Evolutionary conservation across 805 yeast species (phyloP), one percentile per base, ranked within the genome.

Genomic region (Spathaspora passalidarum): DNA sequence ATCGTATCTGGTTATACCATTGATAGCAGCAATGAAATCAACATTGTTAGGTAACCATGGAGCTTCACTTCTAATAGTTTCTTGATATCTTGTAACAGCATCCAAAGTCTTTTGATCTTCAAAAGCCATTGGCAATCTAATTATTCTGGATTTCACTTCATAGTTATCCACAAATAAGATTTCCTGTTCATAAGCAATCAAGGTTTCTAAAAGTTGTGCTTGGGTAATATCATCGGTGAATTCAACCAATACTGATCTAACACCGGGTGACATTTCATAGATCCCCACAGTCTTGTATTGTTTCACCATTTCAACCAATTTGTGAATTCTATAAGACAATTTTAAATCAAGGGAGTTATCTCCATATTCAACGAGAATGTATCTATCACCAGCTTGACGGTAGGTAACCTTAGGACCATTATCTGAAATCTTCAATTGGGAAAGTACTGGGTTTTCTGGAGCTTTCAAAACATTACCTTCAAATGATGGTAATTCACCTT

Each of bases 11-110:
- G 78, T 79, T 37, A 94, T 76, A 18, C 85, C 94, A 64, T 94
- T 92, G 50, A 91, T 90, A 54, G 82, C 80, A 26, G 96, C 95
- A 66, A 92, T 80, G 69, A 94, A 92, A 65, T 92, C 99, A 51
- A 94, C 97, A 60, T 92, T 92, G 73, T 90, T 92, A 53, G 99
- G 99, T 59, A 92, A 76, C 98, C 98, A 92, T 36, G 98, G 98
- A 6, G 98, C 99, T 42, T 80, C 80, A 17, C 92, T 76, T 57
- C 98, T 79, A 57, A 94, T 91, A 7, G 99, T 94, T 69, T 92
- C 98, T 63, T 83, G 82, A 66, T 92, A 92, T 66, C 99, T 80
- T 51, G 80, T 79, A 32, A 91, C 98, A 32, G 97, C 96, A 49
- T 81, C 92, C 57, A 92, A 69, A 1, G 97, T 90, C 68, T 86